A percentile compares a stretch with the other conserved stretches of the same genome.
Conservation (phyloP, 2,329 filamentous ascomycete species). For the Diaporthe nobilis region DNA sequence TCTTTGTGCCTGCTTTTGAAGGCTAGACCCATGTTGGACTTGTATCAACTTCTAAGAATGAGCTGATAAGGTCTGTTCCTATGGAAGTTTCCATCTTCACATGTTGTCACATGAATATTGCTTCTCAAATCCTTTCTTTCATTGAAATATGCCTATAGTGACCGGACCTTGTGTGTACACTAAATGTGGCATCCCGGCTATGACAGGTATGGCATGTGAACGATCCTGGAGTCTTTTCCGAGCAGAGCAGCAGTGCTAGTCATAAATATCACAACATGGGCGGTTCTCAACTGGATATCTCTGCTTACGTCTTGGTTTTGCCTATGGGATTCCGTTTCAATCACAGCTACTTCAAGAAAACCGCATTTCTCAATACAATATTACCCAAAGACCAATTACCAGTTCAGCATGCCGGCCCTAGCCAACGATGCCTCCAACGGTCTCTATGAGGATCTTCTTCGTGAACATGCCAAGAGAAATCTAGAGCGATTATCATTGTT, state of each 20-base stretch:
- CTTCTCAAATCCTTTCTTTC: background rate
- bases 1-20: background rate
- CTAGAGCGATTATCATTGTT: background rate
- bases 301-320: background rate
- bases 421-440: background rate
- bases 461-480: background rate
- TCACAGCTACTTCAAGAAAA: background rate
- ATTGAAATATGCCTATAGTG: background rate
- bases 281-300: background rate
- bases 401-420: background rate
- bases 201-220: background rate
- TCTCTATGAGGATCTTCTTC: background rate
- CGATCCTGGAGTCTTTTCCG: background rate
- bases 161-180: background rate
- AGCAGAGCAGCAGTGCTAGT: too few relatives aligned
- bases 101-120: slow-evolving; percentile 5
- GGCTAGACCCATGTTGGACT: background rate
- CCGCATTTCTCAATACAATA: background rate
- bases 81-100: background rate
- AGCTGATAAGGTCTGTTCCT: background rate
- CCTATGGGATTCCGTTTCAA: background rate
- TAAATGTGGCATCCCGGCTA: background rate
- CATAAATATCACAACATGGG: background rate
- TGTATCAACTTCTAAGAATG: background rate
- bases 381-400: background rate